Evolutionary conservation across 768 basidiomycete species (phyloP).

Genomic region (Pulveroboletus frians): DNA sequence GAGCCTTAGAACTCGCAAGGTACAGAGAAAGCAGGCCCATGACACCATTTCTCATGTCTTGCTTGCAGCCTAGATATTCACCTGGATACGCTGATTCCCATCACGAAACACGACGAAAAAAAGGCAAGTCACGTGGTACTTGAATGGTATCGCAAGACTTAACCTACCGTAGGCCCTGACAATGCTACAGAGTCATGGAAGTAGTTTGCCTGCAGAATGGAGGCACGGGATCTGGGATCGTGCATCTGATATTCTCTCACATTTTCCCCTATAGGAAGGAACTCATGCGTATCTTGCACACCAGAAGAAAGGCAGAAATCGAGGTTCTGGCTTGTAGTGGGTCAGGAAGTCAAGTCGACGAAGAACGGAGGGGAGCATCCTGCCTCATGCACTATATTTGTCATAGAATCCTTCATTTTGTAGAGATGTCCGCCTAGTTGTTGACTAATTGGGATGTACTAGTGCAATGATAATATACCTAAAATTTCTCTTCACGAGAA

Average conservation of each 20-base stretch:
- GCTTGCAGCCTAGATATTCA: slow-evolving; percentile 52
- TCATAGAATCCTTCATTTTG: slow-evolving; percentile 20
- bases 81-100: slow-evolving; percentile 58
- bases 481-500: slow-evolving; percentile 24
- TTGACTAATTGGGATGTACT: neutral
- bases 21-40: slow-evolving; percentile 28
- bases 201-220: slow-evolving; percentile 55
- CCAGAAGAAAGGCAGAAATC: slow-evolving; percentile 89
- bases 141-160: neutral
- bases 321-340: slow-evolving; percentile 48
- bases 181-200: slow-evolving; percentile 47
- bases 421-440: slow-evolving; percentile 23
- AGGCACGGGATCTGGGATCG: slow-evolving; percentile 41
- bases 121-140: slow-evolving; percentile 45
- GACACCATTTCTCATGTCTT: neutral
- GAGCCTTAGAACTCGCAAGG: slow-evolving; percentile 60
- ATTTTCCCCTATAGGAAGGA: slow-evolving; percentile 54
- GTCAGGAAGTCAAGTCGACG: neutral
- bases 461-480: neutral
- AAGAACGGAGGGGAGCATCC: slow-evolving; percentile 10
- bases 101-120: slow-evolving; percentile 65
- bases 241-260: neutral
- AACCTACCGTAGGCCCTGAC: slow-evolving; percentile 48
- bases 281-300: slow-evolving; percentile 72
- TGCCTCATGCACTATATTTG: slow-evolving; percentile 26